Base-by-base conservation (phyloP, 495 filamentous ascomycete species). In the Podospora fimiseda region DNA sequence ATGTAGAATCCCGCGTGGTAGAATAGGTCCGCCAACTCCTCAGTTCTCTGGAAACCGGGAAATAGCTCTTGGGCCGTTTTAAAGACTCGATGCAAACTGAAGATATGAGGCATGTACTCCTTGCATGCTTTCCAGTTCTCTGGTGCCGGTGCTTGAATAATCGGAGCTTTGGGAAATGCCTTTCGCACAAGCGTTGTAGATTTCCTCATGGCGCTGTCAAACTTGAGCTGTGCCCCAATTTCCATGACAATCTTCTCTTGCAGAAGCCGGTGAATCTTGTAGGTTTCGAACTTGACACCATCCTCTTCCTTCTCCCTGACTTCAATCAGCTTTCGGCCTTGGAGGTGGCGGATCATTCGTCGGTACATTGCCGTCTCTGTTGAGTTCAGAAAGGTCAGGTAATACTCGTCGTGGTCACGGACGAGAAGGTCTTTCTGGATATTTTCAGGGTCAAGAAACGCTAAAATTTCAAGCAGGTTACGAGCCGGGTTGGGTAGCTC, bases 1-100 rank as follows among this genome's bases (percentile, higher is more conserved):
- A 63, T 20, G 39, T 61, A 38, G 20, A 61, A 57, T 2, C 63
- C 63, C 3, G 47, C 61, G 40, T 66, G 60, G 20, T 54, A 60
- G 37, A 66, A 60, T 0, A 66, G 55, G 48, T 43, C 20, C 0
- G 63, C 60, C 9, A 66, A 43, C 41, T 59, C 46, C 14, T 37
- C 36, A 1, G 40, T 21, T 18, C 51, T 30, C n/a, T 33, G 27
- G 2, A 50, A 19, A 21, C 16, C 11, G 19, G 37, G 7, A n/a
- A 49, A 49, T 9, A 14, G 8, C 6, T 37, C 20, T 18, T 44
- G 14, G 24, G n/a, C 43, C 8, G 37, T 18, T 3, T 9, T 43
- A 33, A 40, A 61, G 1, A 50, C 40, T 30, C 48, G 21, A 5
- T 37, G 46, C 2, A 61, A 16, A 14, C 38, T 56, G 20, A 43